Evolutionary conservation across 2,329 filamentous ascomycete species (phyloP).

Genomic region (Aureobasidium mangrovei): DNA sequence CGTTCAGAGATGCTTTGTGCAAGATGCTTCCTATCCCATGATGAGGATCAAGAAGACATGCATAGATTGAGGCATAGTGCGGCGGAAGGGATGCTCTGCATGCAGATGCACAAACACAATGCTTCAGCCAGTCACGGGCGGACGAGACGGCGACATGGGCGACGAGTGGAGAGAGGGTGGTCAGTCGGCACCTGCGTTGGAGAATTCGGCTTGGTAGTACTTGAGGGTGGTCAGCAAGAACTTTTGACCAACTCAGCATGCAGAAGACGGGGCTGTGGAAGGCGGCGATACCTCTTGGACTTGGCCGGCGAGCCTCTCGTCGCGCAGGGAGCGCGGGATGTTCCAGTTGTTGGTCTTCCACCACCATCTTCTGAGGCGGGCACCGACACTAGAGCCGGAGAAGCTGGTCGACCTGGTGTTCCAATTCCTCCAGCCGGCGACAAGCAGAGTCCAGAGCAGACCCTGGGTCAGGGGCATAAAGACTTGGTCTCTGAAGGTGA

Average conservation of each 20-base stretch:
- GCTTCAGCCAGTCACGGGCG: background rate
- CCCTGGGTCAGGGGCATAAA: slow-evolving; percentile 83
- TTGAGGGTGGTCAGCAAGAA: slow-evolving; percentile 15
- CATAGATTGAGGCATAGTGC: too few species aligned
- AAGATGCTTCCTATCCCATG: too few species aligned
- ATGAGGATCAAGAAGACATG: too few species aligned
- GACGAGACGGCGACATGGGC: background rate
- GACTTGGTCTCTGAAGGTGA: slow-evolving; percentile 84
- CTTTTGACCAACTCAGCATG: slow-evolving; percentile 13
- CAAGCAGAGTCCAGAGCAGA: slow-evolving; percentile 73
- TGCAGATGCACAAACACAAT: background rate
- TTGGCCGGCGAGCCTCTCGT: slow-evolving; percentile 27
- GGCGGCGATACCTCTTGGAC: slow-evolving; percentile 28
- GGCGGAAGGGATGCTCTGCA: too few species aligned
- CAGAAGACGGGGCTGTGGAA: background rate
- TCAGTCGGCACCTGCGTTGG: slow-evolving; percentile 21
- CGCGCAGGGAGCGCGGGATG: slow-evolving; percentile 40
- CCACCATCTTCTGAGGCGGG: slow-evolving; percentile 82
- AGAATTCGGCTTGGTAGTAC: slow-evolving; percentile 19
- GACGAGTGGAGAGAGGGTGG: background rate
- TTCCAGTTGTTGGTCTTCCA: slow-evolving; percentile 89
- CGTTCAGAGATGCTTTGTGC: too few species aligned
- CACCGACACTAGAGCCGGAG: slow-evolving; percentile 67
- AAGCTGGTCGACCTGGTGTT: slow-evolving; percentile 65
- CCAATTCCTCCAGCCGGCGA: slow-evolving; percentile 85